These are phyloP conservation scores for Candida oleophila DNA, from an alignment of 805 yeast species.

Conservation along the genomic window DNA sequence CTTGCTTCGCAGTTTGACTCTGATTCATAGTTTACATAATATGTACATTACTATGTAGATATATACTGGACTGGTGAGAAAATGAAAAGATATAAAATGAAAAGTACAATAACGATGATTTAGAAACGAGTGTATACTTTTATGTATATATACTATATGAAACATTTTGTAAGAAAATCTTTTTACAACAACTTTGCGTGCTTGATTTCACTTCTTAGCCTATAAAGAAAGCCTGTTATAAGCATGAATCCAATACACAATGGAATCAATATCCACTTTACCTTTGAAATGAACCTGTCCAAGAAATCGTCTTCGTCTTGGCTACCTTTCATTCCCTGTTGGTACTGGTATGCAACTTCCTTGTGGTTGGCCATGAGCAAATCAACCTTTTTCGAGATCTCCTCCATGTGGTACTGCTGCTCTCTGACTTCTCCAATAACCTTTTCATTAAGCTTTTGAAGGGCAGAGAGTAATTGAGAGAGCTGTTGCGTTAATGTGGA, in stretches of 20 bases:
- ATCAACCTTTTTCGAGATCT: conserved; percentile 37
- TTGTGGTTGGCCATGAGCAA: conserved; percentile 39
- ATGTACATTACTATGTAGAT: background rate
- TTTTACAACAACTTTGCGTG: conserved; percentile 48
- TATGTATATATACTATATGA: background rate
- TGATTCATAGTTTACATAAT: conserved; percentile 6
- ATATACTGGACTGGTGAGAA: background rate
- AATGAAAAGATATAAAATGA: no score
- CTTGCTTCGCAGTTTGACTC: conserved; percentile 28
- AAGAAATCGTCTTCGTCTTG: background rate
- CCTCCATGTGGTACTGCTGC: conserved; percentile 35
- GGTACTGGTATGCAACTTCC: conserved; percentile 32
- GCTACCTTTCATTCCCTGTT: conserved; percentile 1
- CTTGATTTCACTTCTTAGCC: conserved; percentile 61
- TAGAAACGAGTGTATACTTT: no score
- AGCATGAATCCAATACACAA: conserved; percentile 37
- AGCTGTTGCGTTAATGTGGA: conserved; percentile 27
- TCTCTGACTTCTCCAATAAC: conserved; percentile 42
- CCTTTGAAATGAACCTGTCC: conserved; percentile 12
- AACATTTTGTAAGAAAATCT: no score
- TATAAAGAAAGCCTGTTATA: conserved; percentile 47
- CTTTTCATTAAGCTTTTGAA: conserved; percentile 32
- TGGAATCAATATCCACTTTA: conserved; percentile 43
- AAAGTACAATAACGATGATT: background rate
- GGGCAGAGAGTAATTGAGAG: conserved; percentile 28